Base-by-base conservation (phyloP, 202 grass and related monocot species). In the Saccharum hybrid region DNA sequence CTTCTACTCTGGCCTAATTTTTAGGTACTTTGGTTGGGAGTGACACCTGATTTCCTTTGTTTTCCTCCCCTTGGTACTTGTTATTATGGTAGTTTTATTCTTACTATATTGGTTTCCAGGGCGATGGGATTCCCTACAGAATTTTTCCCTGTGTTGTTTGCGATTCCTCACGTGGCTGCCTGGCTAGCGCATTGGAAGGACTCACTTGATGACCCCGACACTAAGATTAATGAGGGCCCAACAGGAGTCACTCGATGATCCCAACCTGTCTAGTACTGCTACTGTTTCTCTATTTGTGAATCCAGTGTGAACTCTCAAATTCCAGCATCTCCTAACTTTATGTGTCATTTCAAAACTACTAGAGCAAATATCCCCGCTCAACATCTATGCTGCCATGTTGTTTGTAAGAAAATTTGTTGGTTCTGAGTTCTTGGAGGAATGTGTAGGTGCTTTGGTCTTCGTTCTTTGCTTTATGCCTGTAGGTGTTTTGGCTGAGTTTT, bases 171-270 rank as follows among this genome's bases (percentile, higher is more conserved):
- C 42, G 96, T 99, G 96, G 93, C 93, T 94, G 96, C 93, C 34
- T 99, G 92, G 81, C 66, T 99, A 78, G 86, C 92, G 18, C 93
- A 99, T 68, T 99, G 96, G 96, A 92, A 94, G 34, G 96, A 99
- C 78, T 99, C 93, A 68, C 93, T 99, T n/a, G 91, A 99, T 89
- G 96, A 99, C 81, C 86, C 89, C 1, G 96, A 99, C 82, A 99
- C 91, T n/a, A 99, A 99, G 84, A 99, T 99, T 69, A n/a, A 96
- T 92, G 88, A 99, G 96, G 88, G 93, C 93, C 6, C 96, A 99
- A 57, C 93, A 99, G 93, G 96, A n/a, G n/a, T n/a, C n/a, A n/a
- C n/a, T n/a, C n/a, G n/a, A n/a, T n/a, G n/a, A n/a, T n/a, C n/a
- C n/a, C n/a, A n/a, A n/a, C n/a, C n/a, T n/a, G n/a, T 99, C 8